phyloP scores from a whole-genome alignment of 768 basidiomycete species.

The Candolleomyces aberdarensis region DNA sequence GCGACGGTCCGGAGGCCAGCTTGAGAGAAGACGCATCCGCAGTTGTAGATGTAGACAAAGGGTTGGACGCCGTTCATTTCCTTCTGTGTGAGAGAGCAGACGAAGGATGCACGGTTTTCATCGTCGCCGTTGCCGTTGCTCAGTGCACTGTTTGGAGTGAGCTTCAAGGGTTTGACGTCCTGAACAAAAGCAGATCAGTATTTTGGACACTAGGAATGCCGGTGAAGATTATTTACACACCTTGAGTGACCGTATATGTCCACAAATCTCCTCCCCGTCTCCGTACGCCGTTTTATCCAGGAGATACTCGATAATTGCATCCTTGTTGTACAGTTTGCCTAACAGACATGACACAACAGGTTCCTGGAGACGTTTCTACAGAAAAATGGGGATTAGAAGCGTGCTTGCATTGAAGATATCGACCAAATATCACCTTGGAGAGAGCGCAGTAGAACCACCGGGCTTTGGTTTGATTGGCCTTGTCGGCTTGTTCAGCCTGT shows the following conservation, averaged over 20 bases:
- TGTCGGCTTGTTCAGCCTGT: conserved; percentile 85
- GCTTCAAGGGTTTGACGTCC: conserved; percentile 82
- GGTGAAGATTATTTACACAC: conserved; percentile 42
- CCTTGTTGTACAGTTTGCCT: conserved; percentile 96
- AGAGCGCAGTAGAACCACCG: conserved; percentile 93
- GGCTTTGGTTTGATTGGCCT: conserved; percentile 83
- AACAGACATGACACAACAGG: conserved; percentile 90
- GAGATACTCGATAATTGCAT: conserved; percentile 87
- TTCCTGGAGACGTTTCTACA: conserved; percentile 76
- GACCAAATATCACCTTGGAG: conserved; percentile 66
- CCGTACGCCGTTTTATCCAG: conserved; percentile 82
- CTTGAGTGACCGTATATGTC: conserved; percentile 88
- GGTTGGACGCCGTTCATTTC: conserved; percentile 93
- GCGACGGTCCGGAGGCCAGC: conserved; percentile 73
- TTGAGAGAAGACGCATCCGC: conserved; percentile 91
- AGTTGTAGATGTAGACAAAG: conserved; percentile 82
- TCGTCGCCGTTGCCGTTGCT: conserved; percentile 36
- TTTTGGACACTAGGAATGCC: neutral
- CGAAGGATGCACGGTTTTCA: conserved; percentile 57
- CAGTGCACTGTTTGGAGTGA: conserved; percentile 72
- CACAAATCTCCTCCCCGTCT: conserved; percentile 89
- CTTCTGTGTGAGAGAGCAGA: conserved; percentile 88
- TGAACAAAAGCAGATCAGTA: conserved; percentile 24
- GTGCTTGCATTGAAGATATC: neutral
- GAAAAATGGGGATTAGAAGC: neutral